Conservation (phyloP, 2,329 filamentous ascomycete species). For the Diaporthe batatas region DNA sequence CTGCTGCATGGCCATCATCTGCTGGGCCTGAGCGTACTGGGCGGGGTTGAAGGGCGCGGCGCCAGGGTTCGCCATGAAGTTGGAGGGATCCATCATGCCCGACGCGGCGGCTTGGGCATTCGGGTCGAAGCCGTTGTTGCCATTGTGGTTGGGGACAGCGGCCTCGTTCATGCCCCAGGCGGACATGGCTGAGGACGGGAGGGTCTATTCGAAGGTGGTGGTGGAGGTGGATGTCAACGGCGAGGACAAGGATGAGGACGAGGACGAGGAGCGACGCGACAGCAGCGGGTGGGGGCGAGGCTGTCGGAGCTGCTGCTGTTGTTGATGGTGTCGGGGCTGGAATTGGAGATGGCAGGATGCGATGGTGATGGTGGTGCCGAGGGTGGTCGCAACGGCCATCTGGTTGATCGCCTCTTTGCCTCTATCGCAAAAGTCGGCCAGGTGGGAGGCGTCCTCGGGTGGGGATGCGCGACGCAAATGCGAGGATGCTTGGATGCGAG, state of each 20-base stretch:
- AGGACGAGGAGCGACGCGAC: constrained; percentile 27
- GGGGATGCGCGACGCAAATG: neutral
- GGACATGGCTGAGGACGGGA: constrained; percentile 71
- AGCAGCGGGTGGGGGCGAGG: constrained; percentile 12
- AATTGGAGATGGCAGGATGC: constrained; percentile 28
- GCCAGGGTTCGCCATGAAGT: constrained; percentile 70
- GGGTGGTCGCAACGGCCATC: constrained; percentile 58
- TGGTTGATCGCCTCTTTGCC: constrained; percentile 54
- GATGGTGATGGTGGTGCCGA: constrained; percentile 33
- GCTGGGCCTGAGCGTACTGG: constrained; percentile 69
- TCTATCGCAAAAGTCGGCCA: constrained; percentile 26
- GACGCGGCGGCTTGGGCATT: constrained; percentile 61
- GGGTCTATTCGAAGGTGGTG: constrained; percentile 39
- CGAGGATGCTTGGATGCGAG: neutral
- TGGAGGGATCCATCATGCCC: constrained; percentile 75
- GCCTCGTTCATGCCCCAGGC: constrained; percentile 78
- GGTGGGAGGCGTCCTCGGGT: neutral
- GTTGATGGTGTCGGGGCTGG: constrained; percentile 43
- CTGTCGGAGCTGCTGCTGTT: constrained; percentile 36
- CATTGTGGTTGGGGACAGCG: constrained; percentile 77
- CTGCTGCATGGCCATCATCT: constrained; percentile 72
- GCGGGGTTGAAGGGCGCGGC: constrained; percentile 70
- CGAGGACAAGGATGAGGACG: constrained; percentile 20
- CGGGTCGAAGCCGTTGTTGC: constrained; percentile 75
- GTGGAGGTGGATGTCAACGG: constrained; percentile 32